These are phyloP conservation scores for Diaporthe nobilis DNA, from an alignment of 2,329 filamentous ascomycete genomes.

Conservation along the genomic window DNA sequence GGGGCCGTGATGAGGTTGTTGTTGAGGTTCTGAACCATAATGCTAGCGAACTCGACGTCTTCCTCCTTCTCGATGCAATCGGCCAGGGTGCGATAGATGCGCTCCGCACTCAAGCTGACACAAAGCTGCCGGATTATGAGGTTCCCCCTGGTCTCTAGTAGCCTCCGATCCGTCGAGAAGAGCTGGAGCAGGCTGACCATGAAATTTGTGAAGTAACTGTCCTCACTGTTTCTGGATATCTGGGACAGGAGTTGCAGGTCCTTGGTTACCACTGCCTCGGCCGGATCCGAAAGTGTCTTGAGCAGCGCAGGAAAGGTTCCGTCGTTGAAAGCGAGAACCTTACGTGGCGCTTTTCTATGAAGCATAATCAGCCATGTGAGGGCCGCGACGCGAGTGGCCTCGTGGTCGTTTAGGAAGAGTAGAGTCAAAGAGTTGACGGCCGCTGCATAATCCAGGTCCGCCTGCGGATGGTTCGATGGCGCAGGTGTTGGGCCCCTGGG, in stretches of 20 bases:
- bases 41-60: conserved; percentile 97
- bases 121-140: conserved; percentile 97
- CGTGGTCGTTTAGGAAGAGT: conserved; percentile 95
- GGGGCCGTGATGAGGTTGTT: conserved; percentile 99
- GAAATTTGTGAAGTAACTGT: conserved; percentile 97
- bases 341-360: conserved; percentile 92
- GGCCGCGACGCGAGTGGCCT: conserved; percentile 93
- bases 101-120: conserved; percentile 90
- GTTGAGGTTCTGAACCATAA: conserved; percentile 99
- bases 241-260: conserved; percentile 95
- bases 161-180: conserved; percentile 92
- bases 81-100: conserved; percentile 94
- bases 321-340: conserved; percentile 95
- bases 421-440: conserved; percentile 94
- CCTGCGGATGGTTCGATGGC: conserved; percentile 60
- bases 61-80: conserved; percentile 98
- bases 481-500: conserved; percentile 62
- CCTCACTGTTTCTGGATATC: conserved; percentile 95
- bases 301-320: conserved; percentile 96
- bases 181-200: conserved; percentile 97
- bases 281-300: conserved; percentile 95
- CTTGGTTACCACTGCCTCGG: conserved; percentile 94
- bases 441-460: conserved; percentile 94
- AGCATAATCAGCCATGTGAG: conserved; percentile 98
- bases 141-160: conserved; percentile 94